Percentiles rank a stretch among this genome's conserved stretches.
phyloP scores from a whole-genome alignment of 129 eudicot species.

The Solidago caesia region DNA sequence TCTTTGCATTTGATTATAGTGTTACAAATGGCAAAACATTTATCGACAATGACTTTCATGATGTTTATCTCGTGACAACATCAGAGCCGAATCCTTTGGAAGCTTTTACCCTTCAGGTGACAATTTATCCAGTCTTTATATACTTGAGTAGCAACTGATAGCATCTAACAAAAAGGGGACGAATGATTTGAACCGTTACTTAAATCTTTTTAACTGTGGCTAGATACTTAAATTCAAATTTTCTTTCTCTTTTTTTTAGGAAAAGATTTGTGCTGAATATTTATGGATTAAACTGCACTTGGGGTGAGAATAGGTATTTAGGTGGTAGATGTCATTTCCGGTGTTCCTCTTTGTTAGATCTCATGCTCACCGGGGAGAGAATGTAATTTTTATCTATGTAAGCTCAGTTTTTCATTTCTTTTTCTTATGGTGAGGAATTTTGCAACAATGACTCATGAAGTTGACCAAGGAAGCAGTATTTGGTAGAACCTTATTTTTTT shows the following conservation, averaged over 20 bases:
- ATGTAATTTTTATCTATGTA: conserved; percentile 1
- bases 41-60: conserved; percentile 83
- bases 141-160: neutral
- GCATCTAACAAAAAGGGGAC: neutral
- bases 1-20: conserved; percentile 47
- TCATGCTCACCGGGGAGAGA: neutral
- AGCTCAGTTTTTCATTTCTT: conserved; percentile 9
- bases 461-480: neutral
- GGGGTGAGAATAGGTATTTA: conserved; percentile 5
- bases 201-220: too few relatives aligned
- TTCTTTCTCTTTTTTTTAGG: conserved; percentile 6
- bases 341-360: conserved; percentile 6
- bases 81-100: conserved; percentile 83
- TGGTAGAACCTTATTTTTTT: neutral
- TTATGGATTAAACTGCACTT: conserved; percentile 7
- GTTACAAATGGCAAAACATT: conserved; percentile 72
- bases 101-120: conserved; percentile 96
- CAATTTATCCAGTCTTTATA: neutral
- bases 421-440: neutral
- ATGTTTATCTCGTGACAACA: conserved; percentile 92
- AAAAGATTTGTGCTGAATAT: conserved; percentile 2
- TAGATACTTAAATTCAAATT: too few relatives aligned
- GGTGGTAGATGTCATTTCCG: conserved; percentile 9
- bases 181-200: neutral
- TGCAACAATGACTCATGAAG: neutral